Evolutionary conservation across 495 filamentous ascomycete genomes (phyloP), one percentile per base, ranked within the genome.

Genomic region (Lentithecium fluviatile): DNA sequence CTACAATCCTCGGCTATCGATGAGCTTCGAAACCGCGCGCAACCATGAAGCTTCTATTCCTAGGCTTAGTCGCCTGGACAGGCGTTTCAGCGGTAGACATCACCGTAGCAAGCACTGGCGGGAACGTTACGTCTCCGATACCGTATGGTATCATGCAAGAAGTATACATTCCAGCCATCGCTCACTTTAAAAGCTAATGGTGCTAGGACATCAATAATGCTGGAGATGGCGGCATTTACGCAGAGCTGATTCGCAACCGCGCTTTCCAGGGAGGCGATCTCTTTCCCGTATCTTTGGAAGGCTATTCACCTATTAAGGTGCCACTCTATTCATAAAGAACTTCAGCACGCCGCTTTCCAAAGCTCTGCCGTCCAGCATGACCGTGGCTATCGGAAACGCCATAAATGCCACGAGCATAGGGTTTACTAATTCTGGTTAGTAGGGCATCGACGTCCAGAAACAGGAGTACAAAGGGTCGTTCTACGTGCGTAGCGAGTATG

Each of bases 91-190:
- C 62, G n/a, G 54, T 74, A 11, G 64, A 58, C 29, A 52, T 74
- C 55, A 73, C 47, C 13, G 80, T 84, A 25, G 46, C 65, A 2
- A 73, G 60, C 23, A 74, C 75, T 20, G 61, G 61, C 7, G 61
- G 61, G 7, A 64, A 64, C n/a, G 43, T 51, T 20, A 64, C 55
- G 1, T 52, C 24, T 37, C 15, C 37, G 7, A 60, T 58, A 13
- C 58, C 52, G 4, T 67, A 64, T 52, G 65, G 65, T n/a, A 20
- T 68, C 6, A 65, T 68, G 62, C 56, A 60, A 43, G 65, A 68
- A 24, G 61, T 64, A 21, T 11, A 25, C 17, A 43, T 2, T 32
- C 19, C 45, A 2, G 1, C 19, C 34, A 34, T 1, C 15, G 11
- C 12, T 20, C 45, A 37, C 2, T 17, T 29, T 20, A 2, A 21